Evolutionary conservation across 495 filamentous ascomycete species (phyloP), one percentile per base, ranked within the genome.

Genomic region (Choiromyces venosus): DNA sequence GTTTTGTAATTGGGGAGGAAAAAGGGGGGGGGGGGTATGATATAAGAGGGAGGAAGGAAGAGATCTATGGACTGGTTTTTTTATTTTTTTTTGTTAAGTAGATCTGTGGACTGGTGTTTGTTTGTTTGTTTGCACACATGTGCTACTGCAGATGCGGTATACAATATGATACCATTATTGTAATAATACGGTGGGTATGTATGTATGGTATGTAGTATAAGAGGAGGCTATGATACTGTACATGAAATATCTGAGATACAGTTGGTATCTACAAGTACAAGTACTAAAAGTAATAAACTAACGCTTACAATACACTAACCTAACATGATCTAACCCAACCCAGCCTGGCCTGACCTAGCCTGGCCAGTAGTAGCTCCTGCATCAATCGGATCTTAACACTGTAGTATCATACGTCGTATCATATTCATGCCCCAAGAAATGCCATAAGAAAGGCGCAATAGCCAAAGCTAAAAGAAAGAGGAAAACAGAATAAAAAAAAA

Each of bases 1-100:
- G 29, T 71, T n/a, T 56, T n/a, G n/a, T 56, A n/a, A n/a, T n/a
- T n/a, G n/a, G 25, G 37, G 73, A 71, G 68, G 33, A 74, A 9
- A 33, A 37, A 71, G 21, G 4, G 12, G 21, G 33, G n/a, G 10
- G 36, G 33, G 25, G 10, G 52, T 61, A 16, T 61, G 25, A 10
- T 10, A 16, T 29, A 12, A 14, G n/a, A 29, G 25, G 52, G 52
- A 29, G 52, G 25, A 16, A 40, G 40, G 40, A 2, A 52, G 44
- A 10, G n/a, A 61, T 29, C 25, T 25, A 4, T 29, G 25, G n/a
- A 29, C 9, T 61, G 52, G 16, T 10, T 52, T n/a, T n/a, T n/a
- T n/a, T n/a, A n/a, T n/a, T n/a, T n/a, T n/a, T n/a, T n/a, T n/a
- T n/a, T n/a, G n/a, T n/a, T n/a, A n/a, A n/a, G n/a, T n/a, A 10